Evolutionary conservation across 176 grass and related monocot species (phyloP).

Genomic region (Musa acuminata): DNA sequence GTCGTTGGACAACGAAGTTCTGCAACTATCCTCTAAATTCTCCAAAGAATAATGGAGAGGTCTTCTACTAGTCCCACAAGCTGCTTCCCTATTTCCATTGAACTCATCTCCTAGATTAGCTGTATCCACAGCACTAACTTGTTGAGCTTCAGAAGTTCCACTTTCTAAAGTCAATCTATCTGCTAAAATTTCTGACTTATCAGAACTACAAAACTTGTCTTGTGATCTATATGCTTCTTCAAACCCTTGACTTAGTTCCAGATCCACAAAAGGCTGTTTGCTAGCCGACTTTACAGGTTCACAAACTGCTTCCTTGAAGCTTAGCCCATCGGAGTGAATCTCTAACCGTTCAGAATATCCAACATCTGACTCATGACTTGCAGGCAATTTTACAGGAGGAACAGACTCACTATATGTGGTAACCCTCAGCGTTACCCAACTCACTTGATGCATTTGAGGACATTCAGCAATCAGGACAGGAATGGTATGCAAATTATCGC

Average conservation of each 20-base stretch:
- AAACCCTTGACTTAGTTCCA: neutral
- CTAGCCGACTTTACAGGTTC: constrained; percentile 4
- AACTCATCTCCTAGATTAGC: neutral
- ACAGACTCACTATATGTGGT: constrained; percentile 14
- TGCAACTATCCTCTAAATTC: constrained; percentile 9
- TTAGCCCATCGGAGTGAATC: constrained; percentile 22
- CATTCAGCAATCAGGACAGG: constrained; percentile 49
- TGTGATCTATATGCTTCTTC: neutral
- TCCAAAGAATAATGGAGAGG: neutral
- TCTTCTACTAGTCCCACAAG: neutral
- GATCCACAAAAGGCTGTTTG: neutral
- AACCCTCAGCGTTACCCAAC: constrained; percentile 31
- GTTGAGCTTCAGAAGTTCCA: constrained; percentile 22
- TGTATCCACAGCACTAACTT: neutral
- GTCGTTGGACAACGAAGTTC: neutral
- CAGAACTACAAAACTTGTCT: neutral
- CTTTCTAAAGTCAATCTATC: constrained; percentile 22
- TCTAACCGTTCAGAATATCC: constrained; percentile 15
- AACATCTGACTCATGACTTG: constrained; percentile 12
- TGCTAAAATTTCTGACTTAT: neutral
- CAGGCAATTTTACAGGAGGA: constrained; percentile 25
- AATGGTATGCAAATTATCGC: constrained; percentile 28
- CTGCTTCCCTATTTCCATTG: constrained; percentile 1
- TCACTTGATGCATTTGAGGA: constrained; percentile 48
- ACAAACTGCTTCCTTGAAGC: constrained; percentile 24